phyloP scores from a whole-genome alignment of 306 rosid genomes.

The Gynostemma pentaphyllum region DNA sequence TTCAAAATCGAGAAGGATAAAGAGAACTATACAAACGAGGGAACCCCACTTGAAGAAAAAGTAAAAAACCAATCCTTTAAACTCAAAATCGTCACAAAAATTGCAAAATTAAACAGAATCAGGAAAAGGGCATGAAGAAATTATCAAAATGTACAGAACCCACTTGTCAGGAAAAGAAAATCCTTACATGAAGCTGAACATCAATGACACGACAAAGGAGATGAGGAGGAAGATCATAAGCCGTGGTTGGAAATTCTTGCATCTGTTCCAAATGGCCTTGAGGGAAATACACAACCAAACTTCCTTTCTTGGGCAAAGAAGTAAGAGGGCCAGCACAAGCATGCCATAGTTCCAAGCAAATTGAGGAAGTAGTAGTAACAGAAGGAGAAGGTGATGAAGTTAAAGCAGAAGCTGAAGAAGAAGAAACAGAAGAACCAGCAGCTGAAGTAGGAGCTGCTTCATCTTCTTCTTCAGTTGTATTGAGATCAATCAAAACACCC shows the following conservation, averaged over 20 bases:
- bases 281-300: slow-evolving; percentile 71
- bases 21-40: neutral
- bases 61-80: neutral
- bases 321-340: slow-evolving; percentile 96
- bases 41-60: neutral
- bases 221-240: slow-evolving; percentile 65
- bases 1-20: neutral
- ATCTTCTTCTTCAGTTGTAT: slow-evolving; percentile 89
- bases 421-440: slow-evolving; percentile 33
- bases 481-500: slow-evolving; percentile 93
- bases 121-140: slow-evolving; percentile 2
- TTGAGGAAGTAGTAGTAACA: slow-evolving; percentile 24
- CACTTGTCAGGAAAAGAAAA: slow-evolving; percentile 4
- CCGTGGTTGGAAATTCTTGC: slow-evolving; percentile 54
- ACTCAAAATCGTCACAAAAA: neutral
- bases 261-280: slow-evolving; percentile 83
- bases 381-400: slow-evolving; percentile 25
- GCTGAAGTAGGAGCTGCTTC: slow-evolving; percentile 53
- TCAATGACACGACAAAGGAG: slow-evolving; percentile 87
- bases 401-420: slow-evolving; percentile 32
- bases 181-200: slow-evolving; percentile 81
- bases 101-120: slow-evolving; percentile 4
- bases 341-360: slow-evolving; percentile 96
- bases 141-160: neutral
- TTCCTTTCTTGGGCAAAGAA: slow-evolving; percentile 82